Base-by-base conservation (phyloP, 495 filamentous ascomycete genomes). In the Xylaria palmicola region DNA sequence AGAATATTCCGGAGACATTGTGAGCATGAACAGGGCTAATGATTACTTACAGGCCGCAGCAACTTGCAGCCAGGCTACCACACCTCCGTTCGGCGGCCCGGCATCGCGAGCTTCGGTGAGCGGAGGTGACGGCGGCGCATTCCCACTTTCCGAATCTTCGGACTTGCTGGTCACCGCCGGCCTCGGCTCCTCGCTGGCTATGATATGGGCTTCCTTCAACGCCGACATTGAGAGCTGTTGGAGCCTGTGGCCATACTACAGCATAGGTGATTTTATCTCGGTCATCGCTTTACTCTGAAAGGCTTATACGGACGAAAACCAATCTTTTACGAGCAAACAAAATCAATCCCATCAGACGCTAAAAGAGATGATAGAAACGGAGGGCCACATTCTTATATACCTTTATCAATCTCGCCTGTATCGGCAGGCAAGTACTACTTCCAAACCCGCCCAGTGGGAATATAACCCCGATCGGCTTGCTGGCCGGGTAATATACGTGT, bases 11-110 rank as follows among this genome's bases (percentile, higher is more conserved):
- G 1, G 15, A 3, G n/a, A 27, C 22, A 27, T 15, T 4, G 22
- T 7, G 22, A 47, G 27, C 22, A 47, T 7, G 22, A 27, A 10
- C 6, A 1, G 9, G n/a, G 3, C 12, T 20, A 20, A 8, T 50
- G 20, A 34, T 19, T 13, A 51, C 48, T 34, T 6, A 51, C 48
- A 73, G 34, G 52, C 37, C 22, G 34, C 65, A 15, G 61, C 50
- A 10, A 69, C 68, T 57, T 71, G 71, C 8, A 73, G 45, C 71
- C 71, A 72, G n/a, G 70, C 67, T 34, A 56, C 32, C 20, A 66
- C 24, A 0, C 67, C 71, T n/a, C 71, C 70, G 43, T 73, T 50
- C 41, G 58, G 65, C 12, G 62, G 64, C 12, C 40, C 45, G 58
- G 48, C 17, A 53, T 60, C 40, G 9, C 20, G 17, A 60, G 19